Percentiles rank a stretch among this genome's conserved stretches.
phyloP scores from a whole-genome alignment of 225 moss, liverwort and hornwort species.

The Physcomitrellopsis africana region DNA sequence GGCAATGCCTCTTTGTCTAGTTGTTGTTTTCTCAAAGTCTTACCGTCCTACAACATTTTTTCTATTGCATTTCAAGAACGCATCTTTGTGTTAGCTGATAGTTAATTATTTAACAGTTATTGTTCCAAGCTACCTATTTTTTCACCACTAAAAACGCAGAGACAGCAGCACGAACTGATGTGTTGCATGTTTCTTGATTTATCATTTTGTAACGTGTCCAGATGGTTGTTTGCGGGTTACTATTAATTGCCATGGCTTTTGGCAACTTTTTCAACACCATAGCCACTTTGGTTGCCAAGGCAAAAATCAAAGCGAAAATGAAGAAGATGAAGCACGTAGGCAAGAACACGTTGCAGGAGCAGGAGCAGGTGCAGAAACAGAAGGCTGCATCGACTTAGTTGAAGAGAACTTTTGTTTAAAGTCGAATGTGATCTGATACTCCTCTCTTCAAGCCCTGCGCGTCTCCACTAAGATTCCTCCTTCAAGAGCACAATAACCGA shows the following conservation, averaged over 20 bases:
- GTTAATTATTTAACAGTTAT: too few relatives aligned
- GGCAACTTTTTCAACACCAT: conserved; percentile 89
- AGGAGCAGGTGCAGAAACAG: conserved; percentile 39
- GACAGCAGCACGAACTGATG: too few relatives aligned
- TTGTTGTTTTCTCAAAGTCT: neutral
- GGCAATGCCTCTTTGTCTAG: neutral
- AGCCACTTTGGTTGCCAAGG: conserved; percentile 83
- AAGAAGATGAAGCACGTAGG: conserved; percentile 72
- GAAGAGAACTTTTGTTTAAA: conserved; percentile 30
- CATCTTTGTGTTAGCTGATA: neutral
- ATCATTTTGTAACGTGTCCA: conserved; percentile 32
- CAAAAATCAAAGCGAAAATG: conserved; percentile 91
- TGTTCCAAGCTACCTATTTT: too few relatives aligned
- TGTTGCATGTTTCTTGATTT: neutral
- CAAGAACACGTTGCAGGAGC: conserved; percentile 41
- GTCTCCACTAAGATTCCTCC: conserved; percentile 25
- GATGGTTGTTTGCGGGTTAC: conserved; percentile 89
- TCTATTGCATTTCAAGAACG: neutral
- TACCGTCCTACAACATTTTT: neutral
- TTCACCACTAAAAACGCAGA: too few relatives aligned
- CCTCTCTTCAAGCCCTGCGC: conserved; percentile 9
- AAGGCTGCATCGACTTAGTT: conserved; percentile 13
- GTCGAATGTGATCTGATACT: conserved; percentile 6
- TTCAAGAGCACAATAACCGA: conserved; percentile 21
- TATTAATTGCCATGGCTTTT: conserved; percentile 79